Conservation (phyloP, 2,329 filamentous ascomycete species). For the Cercospora sp. region DNA sequence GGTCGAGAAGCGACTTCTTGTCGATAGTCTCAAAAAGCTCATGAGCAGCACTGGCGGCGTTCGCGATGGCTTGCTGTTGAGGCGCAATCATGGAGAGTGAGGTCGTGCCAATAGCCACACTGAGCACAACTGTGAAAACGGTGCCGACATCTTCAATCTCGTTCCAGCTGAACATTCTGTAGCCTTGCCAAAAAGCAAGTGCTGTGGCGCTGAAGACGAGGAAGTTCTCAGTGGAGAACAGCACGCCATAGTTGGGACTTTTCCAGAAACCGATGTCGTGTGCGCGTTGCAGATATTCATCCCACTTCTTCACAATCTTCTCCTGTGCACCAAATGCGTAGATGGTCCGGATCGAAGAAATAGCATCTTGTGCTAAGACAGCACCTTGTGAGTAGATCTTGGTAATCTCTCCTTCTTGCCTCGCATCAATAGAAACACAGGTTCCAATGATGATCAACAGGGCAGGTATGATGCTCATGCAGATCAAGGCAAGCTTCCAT, state of each 20-base stretch:
- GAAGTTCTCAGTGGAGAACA: slow-evolving; percentile 41
- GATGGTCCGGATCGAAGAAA: slow-evolving; percentile 53
- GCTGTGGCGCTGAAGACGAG: slow-evolving; percentile 44
- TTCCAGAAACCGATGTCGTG: slow-evolving; percentile 49
- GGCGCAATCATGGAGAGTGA: slow-evolving; percentile 44
- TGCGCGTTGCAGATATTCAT: slow-evolving; percentile 45
- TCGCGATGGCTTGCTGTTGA: slow-evolving; percentile 45
- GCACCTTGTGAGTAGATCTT: slow-evolving; percentile 47
- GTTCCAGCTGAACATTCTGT: slow-evolving; percentile 39
- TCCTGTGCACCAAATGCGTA: slow-evolving; percentile 51
- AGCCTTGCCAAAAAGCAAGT: slow-evolving; percentile 49
- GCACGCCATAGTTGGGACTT: slow-evolving; percentile 42
- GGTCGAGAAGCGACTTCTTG: slow-evolving; percentile 43
- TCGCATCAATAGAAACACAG: slow-evolving; percentile 40
- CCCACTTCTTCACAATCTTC: slow-evolving; percentile 47
- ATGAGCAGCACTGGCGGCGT: slow-evolving; percentile 44
- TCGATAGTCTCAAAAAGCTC: slow-evolving; percentile 48
- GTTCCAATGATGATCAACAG: slow-evolving; percentile 40
- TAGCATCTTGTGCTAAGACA: slow-evolving; percentile 52
- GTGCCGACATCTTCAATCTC: slow-evolving; percentile 39
- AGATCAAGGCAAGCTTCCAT: slow-evolving; percentile 50
- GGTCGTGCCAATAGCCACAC: slow-evolving; percentile 42
- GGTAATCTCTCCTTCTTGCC: slow-evolving; percentile 40
- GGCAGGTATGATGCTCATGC: slow-evolving; percentile 50
- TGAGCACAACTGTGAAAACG: slow-evolving; percentile 39